Evolutionary conservation across 31 red algal genomes (phyloP), one percentile per base, ranked within the genome.

Genomic region (Porphyra umbilicalis): DNA sequence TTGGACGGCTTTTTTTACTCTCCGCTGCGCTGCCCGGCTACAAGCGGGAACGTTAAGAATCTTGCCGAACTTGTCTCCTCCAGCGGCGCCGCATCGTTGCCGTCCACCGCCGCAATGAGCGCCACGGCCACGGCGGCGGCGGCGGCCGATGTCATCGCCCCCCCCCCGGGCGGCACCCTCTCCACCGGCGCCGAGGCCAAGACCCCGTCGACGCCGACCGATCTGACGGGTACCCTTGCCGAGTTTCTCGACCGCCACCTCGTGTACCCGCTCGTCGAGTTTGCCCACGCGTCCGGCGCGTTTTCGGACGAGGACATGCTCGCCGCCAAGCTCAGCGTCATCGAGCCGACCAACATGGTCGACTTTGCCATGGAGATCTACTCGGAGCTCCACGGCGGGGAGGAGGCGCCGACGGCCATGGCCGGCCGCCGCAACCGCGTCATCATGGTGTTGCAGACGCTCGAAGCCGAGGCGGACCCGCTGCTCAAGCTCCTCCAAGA

Each of bases 311-410:
- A 87, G 35, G 93, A 95, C 30, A 79, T 95, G 57, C 85, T 93
- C 38, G 75, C 83, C 10, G 93, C 93, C 35, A 93, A 93, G 67
- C 85, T 95, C 44, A 87, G 95, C 75, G 42, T 95, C 34, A 87
- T 98, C n/a, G 89, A 87, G 5, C 86, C 88, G 32, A 98, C 93
- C 6, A 89, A 89, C 36, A 98, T 98, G 96, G 88, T 98, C 83
- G 93, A 95, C 42, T 98, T 90, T 74, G 93, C 96, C 14, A 86
- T 95, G 37, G 96, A 98, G 33, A 85, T 90, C 16, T 94, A 93
- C 38, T 75, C 42, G 2, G 91, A 98, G 31, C 57, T 93, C 34
- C 87, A 91, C 82, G 84, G 83, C 75, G 75, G 74, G 14, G 90
- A 82, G 31, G 89, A 88, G 46, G 80, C 93, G 35, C 93, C 86